These are phyloP conservation scores for Abrus pulchellus DNA, from an alignment of 306 rosid species.

Conservation along the genomic window DNA sequence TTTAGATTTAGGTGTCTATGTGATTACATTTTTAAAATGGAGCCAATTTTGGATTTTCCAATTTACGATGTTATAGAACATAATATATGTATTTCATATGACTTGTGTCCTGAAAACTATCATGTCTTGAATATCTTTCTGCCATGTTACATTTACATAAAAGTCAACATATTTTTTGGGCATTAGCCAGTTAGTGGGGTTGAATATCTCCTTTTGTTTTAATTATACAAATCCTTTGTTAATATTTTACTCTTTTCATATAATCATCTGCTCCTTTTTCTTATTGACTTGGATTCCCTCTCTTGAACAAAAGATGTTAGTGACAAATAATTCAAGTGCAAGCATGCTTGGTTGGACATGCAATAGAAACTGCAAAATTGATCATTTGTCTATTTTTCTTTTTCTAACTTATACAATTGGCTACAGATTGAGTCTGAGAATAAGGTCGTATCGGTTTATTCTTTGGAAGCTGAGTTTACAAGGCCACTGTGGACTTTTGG, in stretches of 20 bases:
- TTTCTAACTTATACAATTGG: constrained; percentile 39
- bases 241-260: constrained; percentile 23
- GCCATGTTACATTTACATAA: not conserved
- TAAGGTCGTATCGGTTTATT: constrained; percentile 72
- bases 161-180: not conserved
- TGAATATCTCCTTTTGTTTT: constrained; percentile 1
- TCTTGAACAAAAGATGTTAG: not conserved
- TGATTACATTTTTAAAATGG: not conserved
- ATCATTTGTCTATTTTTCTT: constrained; percentile 8
- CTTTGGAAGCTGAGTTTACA: constrained; percentile 88
- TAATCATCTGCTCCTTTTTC: not conserved
- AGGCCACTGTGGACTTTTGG: constrained; percentile 89
- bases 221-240: constrained; percentile 12
- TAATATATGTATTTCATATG: not conserved
- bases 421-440: constrained; percentile 80
- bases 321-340: constrained; percentile 28
- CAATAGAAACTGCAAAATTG: constrained; percentile 7
- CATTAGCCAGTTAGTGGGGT: constrained; percentile 1
- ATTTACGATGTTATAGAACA: constrained; percentile 13
- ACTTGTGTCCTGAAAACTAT: constrained; percentile 10
- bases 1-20: not conserved
- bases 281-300: constrained; percentile 4
- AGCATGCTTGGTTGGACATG: constrained; percentile 34
- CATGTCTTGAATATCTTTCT: not conserved
- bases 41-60: not conserved